These are phyloP conservation scores for Penicillium antarcticum DNA, from an alignment of 495 filamentous ascomycete species.

Conservation along the genomic window DNA sequence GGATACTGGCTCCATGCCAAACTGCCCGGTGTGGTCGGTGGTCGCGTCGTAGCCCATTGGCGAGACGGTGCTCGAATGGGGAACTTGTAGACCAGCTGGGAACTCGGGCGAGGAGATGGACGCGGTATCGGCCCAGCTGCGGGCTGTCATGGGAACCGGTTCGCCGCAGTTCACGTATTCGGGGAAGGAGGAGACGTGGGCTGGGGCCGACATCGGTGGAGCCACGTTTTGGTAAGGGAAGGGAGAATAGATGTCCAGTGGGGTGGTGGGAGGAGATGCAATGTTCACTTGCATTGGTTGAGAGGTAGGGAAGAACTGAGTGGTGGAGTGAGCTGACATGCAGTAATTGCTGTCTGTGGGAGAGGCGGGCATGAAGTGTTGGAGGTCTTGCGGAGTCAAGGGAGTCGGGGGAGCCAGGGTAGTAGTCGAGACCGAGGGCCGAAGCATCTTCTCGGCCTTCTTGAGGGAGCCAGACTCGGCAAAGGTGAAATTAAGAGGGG, in stretches of 20 bases:
- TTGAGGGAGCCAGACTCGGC: conserved; percentile 42
- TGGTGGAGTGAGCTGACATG: conserved; percentile 36
- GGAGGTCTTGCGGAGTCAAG: conserved; percentile 44
- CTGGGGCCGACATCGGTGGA: conserved; percentile 45
- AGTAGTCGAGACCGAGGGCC: conserved; percentile 36
- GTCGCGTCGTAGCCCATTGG: conserved; percentile 33
- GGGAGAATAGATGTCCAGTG: conserved; percentile 37
- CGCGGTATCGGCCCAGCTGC: conserved; percentile 41
- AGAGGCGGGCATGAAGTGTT: conserved; percentile 40
- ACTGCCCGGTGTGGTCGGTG: conserved; percentile 26
- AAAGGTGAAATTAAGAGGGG: conserved; percentile 51
- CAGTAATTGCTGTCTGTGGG: conserved; percentile 39
- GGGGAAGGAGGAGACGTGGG: conserved; percentile 40
- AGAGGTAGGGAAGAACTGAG: conserved; percentile 38
- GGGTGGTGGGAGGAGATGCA: conserved; percentile 46
- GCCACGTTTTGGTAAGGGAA: conserved; percentile 38
- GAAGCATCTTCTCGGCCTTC: conserved; percentile 38
- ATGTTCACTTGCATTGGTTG: conserved; percentile 47
- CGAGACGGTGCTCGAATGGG: conserved; percentile 34
- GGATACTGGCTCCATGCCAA: conserved; percentile 25
- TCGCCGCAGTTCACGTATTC: conserved; percentile 35
- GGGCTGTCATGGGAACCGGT: conserved; percentile 30
- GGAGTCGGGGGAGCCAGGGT: conserved; percentile 46
- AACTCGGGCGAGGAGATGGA: conserved; percentile 44
- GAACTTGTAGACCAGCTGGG: conserved; percentile 29